phyloP scores from a whole-genome alignment of 1,139 yeast genomes.

The Yamadazyma dushanensis region DNA sequence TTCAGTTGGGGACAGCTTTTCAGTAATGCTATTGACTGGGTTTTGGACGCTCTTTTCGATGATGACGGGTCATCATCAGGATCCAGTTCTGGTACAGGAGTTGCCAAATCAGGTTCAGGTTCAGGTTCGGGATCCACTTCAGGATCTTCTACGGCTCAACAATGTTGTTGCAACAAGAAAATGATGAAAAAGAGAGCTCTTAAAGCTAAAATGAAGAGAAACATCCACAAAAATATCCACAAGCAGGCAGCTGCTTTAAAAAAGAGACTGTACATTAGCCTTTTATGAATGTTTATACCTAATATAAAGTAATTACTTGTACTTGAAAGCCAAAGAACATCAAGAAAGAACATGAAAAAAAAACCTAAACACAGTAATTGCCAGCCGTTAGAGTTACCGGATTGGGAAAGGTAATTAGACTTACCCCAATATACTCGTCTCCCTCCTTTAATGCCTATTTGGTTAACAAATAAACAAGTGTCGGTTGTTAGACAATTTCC shows the following conservation, averaged over 20 bases:
- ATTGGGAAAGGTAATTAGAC: no score
- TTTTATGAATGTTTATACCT: slow-evolving; percentile 15
- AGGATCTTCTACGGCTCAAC: slow-evolving; percentile 10
- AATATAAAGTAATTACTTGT: no score
- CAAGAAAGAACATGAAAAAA: no score
- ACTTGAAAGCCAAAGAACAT: no score
- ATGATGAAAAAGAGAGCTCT: slow-evolving; percentile 19
- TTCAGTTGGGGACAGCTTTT: slow-evolving; percentile 16
- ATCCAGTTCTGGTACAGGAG: slow-evolving; percentile 12
- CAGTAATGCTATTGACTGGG: slow-evolving; percentile 16
- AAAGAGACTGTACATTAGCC: slow-evolving; percentile 16
- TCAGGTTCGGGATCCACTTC: slow-evolving; percentile 8
- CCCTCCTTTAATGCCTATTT: no score
- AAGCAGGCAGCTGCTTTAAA: slow-evolving; percentile 18
- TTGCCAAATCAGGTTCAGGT: slow-evolving; percentile 12
- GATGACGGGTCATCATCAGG: slow-evolving; percentile 21
- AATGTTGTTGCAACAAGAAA: slow-evolving; percentile 15
- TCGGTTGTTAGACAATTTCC: no score
- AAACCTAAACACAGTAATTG: no score
- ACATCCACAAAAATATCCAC: slow-evolving; percentile 19
- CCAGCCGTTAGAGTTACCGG: no score
- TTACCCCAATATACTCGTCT: no score
- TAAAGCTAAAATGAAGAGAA: slow-evolving; percentile 19
- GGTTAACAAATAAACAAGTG: no score
- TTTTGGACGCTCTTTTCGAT: slow-evolving; percentile 19